These are phyloP conservation scores for Syzygium jambos DNA, from an alignment of 345 rosid genomes.

Conservation along the genomic window DNA sequence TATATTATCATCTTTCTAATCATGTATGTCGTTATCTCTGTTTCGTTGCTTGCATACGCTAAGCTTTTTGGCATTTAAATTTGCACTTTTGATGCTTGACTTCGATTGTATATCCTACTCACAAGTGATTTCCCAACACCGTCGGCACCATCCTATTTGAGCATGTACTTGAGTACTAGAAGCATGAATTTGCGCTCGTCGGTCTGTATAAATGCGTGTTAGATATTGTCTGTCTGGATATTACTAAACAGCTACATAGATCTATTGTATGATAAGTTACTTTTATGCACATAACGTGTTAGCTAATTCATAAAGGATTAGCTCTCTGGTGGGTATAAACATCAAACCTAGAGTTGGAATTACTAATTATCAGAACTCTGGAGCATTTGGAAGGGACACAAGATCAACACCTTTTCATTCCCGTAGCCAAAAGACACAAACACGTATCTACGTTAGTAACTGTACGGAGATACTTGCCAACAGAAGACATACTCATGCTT, in stretches of 20 bases:
- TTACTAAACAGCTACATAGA: neutral
- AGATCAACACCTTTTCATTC: neutral
- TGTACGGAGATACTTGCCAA: neutral
- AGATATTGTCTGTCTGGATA: neutral
- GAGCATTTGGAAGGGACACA: neutral
- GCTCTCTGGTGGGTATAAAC: neutral
- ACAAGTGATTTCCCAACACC: neutral
- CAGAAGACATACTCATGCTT: neutral
- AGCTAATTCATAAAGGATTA: neutral
- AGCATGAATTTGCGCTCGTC: neutral
- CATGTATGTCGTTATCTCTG: neutral
- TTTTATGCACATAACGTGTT: neutral
- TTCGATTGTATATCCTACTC: neutral
- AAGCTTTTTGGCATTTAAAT: neutral
- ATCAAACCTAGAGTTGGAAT: neutral
- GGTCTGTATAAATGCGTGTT: neutral
- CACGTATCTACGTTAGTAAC: neutral
- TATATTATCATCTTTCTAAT: neutral
- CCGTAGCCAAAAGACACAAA: neutral
- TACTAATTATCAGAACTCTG: neutral
- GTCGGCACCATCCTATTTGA: neutral
- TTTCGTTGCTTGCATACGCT: neutral
- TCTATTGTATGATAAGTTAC: neutral
- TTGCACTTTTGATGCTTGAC: neutral
- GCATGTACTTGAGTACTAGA: neutral